These are phyloP conservation scores for Aspergillus unguis DNA, from an alignment of 2,329 filamentous ascomycete genomes.

Conservation along the genomic window DNA sequence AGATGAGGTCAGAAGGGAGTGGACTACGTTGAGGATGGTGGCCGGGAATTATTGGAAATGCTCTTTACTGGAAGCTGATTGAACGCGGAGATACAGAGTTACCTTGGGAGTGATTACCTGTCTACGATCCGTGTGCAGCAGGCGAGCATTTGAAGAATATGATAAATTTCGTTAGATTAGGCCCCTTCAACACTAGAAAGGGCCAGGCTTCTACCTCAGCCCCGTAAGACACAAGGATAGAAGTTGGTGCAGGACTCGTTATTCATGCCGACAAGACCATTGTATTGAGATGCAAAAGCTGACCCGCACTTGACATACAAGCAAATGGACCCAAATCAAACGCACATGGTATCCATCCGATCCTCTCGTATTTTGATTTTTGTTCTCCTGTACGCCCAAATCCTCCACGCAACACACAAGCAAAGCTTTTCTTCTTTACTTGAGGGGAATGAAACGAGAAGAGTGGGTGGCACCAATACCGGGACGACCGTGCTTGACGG, in stretches of 20 bases:
- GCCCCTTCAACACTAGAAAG: slow-evolving; percentile 17
- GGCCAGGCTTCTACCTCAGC: slow-evolving; percentile 13
- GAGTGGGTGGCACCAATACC: slow-evolving; percentile 99
- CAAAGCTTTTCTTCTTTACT: slow-evolving; percentile 63
- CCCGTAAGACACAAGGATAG: slow-evolving; percentile 9
- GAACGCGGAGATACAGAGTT: neutral
- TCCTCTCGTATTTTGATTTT: slow-evolving; percentile 30
- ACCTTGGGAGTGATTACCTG: neutral
- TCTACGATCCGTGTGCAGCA: neutral
- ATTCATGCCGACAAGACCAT: slow-evolving; percentile 38
- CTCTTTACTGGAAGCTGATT: neutral
- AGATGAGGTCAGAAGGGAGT: slow-evolving; percentile 39
- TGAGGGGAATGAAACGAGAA: slow-evolving; percentile 99
- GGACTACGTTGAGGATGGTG: slow-evolving; percentile 47
- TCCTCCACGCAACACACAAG: slow-evolving; percentile 37
- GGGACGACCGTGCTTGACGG: slow-evolving; percentile 99
- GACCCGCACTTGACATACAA: slow-evolving; percentile 41
- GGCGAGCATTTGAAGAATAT: slow-evolving; percentile 1
- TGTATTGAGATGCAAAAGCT: slow-evolving; percentile 42
- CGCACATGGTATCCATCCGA: slow-evolving; percentile 32
- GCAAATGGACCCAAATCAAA: slow-evolving; percentile 31
- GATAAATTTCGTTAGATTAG: slow-evolving; percentile 25
- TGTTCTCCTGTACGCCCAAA: slow-evolving; percentile 31
- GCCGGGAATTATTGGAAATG: slow-evolving; percentile 11
- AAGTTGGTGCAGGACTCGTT: slow-evolving; percentile 11